A percentile compares a stretch with the other conserved stretches of the same genome.
Conservation (phyloP, 2,329 filamentous ascomycete species). For the Zarea fungicola region DNA sequence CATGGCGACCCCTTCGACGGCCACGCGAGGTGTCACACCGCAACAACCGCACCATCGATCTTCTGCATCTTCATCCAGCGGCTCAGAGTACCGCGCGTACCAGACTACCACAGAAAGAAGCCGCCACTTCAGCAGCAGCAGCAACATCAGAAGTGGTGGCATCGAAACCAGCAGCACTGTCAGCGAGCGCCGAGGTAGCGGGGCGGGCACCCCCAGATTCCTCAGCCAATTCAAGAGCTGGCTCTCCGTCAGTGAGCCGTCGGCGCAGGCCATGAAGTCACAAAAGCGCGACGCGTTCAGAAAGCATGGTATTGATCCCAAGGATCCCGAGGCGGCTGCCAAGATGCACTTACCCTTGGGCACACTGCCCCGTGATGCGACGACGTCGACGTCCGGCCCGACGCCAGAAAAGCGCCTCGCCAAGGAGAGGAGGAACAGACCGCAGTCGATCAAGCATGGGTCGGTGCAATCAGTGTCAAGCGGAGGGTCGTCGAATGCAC, state of each 20-base stretch:
- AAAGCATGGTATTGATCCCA: constrained; percentile 38
- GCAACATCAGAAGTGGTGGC: neutral
- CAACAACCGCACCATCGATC: neutral
- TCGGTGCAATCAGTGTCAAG: constrained; percentile 30
- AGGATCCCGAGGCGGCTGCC: constrained; percentile 38
- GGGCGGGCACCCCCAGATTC: constrained; percentile 28
- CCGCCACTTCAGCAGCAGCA: neutral
- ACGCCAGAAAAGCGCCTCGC: constrained; percentile 40
- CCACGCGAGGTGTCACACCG: neutral
- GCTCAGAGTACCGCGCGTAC: neutral
- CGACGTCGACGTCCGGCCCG: constrained; percentile 41
- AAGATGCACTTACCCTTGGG: constrained; percentile 44
- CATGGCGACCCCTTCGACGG: neutral
- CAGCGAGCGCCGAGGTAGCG: neutral
- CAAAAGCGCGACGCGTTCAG: constrained; percentile 39
- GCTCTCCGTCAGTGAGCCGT: constrained; percentile 45
- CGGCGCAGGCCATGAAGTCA: constrained; percentile 41
- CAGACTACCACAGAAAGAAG: neutral
- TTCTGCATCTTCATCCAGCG: neutral
- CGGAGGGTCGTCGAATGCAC: constrained; percentile 26
- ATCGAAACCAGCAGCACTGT: neutral
- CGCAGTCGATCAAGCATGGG: constrained; percentile 20
- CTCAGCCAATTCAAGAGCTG: constrained; percentile 42
- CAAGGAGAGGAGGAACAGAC: constrained; percentile 28
- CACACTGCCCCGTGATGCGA: constrained; percentile 39